Base-by-base conservation (phyloP, 768 basidiomycete genomes). In the Roridomyces roridus region DNA sequence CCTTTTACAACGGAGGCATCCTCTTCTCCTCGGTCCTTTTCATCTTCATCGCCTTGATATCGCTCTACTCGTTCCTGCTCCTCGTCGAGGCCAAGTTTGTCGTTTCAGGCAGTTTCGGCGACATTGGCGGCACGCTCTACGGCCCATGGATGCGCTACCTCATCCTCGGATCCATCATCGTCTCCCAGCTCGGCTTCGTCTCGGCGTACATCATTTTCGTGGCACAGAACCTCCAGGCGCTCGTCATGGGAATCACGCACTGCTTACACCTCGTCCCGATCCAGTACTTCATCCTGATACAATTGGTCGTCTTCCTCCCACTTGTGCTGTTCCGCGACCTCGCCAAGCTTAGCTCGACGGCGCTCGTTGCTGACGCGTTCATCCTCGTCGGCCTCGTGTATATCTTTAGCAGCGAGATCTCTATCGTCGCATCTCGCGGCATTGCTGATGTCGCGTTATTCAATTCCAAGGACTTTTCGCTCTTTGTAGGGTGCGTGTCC, bases 181-280 rank as follows among this genome's bases (percentile, higher is more conserved):
- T 96, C 21, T 98, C 96, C 1, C 97, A 95, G 70, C 75, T 96
- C 31, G 94, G 94, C 36, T 96, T 95, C 71, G 90, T 91, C 41
- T 68, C 85, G 29, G 95, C 95, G 12, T 99, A 99, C 72, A 94
- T 89, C 15, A 97, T 98, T 69, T 98, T 98, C 70, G 94, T 98
- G 39, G 89, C 96, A 1, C 85, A 96, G 74, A 97, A 96, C 69
- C 81, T 94, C 14, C 86, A 84, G 79, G 89, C 95, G 2, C 94
- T 98, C 72, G 81, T 94, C 34, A 74, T 88, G 58, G 93, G 89
- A 11, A 80, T 94, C 37, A 89, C 92, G 2, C 76, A 93, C 50
- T 96, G 94, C 73, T 63, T 80, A 17, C 86, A 79, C 42, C 70
- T 81, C 29, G 77, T 93, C 61, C 80, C 88, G 2, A 85, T 92